These are phyloP conservation scores for Mycosphaerella sp. DNA, from an alignment of 2,329 filamentous ascomycete genomes.

Conservation along the genomic window DNA sequence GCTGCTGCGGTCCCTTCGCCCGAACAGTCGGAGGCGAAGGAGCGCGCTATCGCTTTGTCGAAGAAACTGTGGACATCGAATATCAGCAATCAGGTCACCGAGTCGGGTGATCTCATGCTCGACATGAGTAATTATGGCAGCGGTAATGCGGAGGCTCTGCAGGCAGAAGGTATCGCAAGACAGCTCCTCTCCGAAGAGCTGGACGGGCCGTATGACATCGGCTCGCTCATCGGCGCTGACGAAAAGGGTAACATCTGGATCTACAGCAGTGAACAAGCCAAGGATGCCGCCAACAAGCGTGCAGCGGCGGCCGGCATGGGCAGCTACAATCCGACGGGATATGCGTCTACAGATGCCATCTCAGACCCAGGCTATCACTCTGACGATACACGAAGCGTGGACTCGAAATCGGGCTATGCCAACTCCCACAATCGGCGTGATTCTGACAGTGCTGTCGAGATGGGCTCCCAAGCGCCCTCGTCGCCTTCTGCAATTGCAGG, in stretches of 20 bases:
- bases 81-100: conserved; percentile 87
- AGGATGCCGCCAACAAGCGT: conserved; percentile 72
- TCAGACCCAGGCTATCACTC: conserved; percentile 96
- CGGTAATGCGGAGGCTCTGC: conserved; percentile 83
- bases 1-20: conserved; percentile 52
- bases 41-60: conserved; percentile 76
- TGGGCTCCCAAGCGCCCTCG: conserved; percentile 51
- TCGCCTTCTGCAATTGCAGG: conserved; percentile 46
- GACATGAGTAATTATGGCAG: conserved; percentile 98
- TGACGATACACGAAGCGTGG: conserved; percentile 63
- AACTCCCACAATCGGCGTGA: conserved; percentile 58
- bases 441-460: conserved; percentile 62
- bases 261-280: conserved; percentile 95
- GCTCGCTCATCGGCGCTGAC: conserved; percentile 88
- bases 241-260: conserved; percentile 99
- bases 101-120: conserved; percentile 89
- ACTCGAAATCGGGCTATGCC: conserved; percentile 32
- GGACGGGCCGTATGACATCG: conserved; percentile 93
- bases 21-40: conserved; percentile 66
- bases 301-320: conserved; percentile 40
- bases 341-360: conserved; percentile 66
- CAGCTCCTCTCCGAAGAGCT: conserved; percentile 90
- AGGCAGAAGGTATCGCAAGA: conserved; percentile 86
- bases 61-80: conserved; percentile 84
- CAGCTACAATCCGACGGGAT: conserved; percentile 46